Evolutionary conservation across 495 filamentous ascomycete genomes (phyloP).

Genomic region (Lepidopterella palustris): DNA sequence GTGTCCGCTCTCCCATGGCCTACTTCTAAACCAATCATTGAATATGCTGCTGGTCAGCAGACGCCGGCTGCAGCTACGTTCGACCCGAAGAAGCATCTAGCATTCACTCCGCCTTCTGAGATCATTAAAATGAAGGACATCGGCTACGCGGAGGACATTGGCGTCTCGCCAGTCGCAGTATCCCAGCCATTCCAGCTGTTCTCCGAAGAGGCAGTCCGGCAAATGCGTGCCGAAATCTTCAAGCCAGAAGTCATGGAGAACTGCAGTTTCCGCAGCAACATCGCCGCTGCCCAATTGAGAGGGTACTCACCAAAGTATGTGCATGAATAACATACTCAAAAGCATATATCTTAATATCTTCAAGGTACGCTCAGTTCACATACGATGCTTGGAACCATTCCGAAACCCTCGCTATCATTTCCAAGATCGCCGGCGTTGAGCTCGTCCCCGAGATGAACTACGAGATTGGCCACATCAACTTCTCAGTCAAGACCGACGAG

Average conservation of each 20-base stretch:
- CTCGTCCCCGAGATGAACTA: conserved; percentile 64
- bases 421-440: conserved; percentile 67
- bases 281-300: conserved; percentile 59
- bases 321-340: neutral
- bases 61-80: conserved; percentile 30
- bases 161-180: conserved; percentile 60
- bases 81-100: conserved; percentile 50
- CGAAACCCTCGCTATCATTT: conserved; percentile 57
- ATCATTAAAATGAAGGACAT: conserved; percentile 57
- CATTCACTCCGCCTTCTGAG: conserved; percentile 46
- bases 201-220: conserved; percentile 55
- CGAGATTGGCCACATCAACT: conserved; percentile 69
- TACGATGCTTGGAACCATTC: conserved; percentile 66
- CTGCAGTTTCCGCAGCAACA: conserved; percentile 56
- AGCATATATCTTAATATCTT: neutral
- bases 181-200: conserved; percentile 71
- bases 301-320: conserved; percentile 64
- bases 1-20: conserved; percentile 15
- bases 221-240: conserved; percentile 62
- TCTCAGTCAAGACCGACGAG: conserved; percentile 53
- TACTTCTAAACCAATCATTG: conserved; percentile 29
- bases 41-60: conserved; percentile 14
- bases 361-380: conserved; percentile 58
- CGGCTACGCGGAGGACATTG: conserved; percentile 47
- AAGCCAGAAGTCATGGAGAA: conserved; percentile 57